Evolutionary conservation across 1,284 basidiomycete genomes (phyloP).

Genomic region (Sphagnurus paluster): DNA sequence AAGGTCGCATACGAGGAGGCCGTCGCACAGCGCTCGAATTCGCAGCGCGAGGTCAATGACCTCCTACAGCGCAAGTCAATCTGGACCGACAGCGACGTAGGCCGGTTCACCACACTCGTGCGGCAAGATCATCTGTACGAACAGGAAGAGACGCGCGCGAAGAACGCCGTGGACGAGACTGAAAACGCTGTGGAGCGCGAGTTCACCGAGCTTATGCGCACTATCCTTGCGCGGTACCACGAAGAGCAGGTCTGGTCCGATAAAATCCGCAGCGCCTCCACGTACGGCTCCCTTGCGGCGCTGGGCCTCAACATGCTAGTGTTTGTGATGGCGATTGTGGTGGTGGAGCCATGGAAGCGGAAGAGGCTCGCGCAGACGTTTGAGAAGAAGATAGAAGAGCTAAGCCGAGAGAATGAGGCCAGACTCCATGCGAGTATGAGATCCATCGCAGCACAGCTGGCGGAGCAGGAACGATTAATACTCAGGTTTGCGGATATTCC

Average conservation of each 20-base stretch:
- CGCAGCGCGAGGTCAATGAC: conserved; percentile 89
- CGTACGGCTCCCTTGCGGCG: conserved; percentile 84
- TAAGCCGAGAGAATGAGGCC: conserved; percentile 58
- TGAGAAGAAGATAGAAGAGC: conserved; percentile 79
- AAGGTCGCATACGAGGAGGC: conserved; percentile 78
- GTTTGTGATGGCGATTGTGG: conserved; percentile 82
- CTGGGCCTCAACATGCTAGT: conserved; percentile 86
- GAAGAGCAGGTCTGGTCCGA: conserved; percentile 98
- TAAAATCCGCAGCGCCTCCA: conserved; percentile 91
- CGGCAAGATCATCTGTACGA: conserved; percentile 85
- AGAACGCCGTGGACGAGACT: conserved; percentile 59
- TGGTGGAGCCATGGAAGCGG: conserved; percentile 95
- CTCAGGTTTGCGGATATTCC: conserved; percentile 27
- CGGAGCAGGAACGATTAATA: conserved; percentile 44
- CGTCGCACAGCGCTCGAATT: conserved; percentile 71
- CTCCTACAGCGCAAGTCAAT: conserved; percentile 86
- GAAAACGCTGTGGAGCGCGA: conserved; percentile 83
- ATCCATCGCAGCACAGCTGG: conserved; percentile 50
- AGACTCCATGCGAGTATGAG: conserved; percentile 47
- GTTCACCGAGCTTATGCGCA: conserved; percentile 83
- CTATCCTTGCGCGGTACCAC: conserved; percentile 88
- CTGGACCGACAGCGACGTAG: conserved; percentile 84
- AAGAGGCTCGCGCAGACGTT: conserved; percentile 81
- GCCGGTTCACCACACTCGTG: conserved; percentile 83
- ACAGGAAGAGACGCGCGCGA: conserved; percentile 72